Evolutionary conservation across 495 filamentous ascomycete genomes (phyloP).

Genomic region (Neurospora sublineolata): DNA sequence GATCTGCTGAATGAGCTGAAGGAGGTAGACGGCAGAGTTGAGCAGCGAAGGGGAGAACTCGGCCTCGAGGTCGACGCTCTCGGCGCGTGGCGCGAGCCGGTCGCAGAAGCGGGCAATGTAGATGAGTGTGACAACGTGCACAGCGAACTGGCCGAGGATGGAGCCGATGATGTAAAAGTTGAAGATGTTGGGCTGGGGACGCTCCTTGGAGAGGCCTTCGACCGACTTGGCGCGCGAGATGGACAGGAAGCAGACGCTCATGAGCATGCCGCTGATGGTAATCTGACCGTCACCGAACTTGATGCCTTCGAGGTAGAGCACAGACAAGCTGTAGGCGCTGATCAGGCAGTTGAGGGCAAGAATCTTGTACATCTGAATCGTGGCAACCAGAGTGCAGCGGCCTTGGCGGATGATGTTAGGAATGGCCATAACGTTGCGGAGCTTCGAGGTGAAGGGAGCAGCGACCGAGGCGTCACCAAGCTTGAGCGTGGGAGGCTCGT

Average conservation of each 20-base stretch:
- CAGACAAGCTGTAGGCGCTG: conserved; percentile 91
- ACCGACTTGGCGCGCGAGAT: conserved; percentile 93
- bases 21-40: conserved; percentile 93
- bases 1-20: conserved; percentile 98
- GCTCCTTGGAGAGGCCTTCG: conserved; percentile 89
- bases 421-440: conserved; percentile 92
- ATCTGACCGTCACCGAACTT: conserved; percentile 99
- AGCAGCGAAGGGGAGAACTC: conserved; percentile 91
- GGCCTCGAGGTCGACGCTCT: conserved; percentile 78
- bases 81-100: conserved; percentile 58
- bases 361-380: conserved; percentile 99
- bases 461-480: conserved; percentile 95
- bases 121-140: conserved; percentile 88
- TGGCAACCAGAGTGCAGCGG: conserved; percentile 90
- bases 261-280: conserved; percentile 97
- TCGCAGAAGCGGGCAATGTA: conserved; percentile 89
- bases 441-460: conserved; percentile 93
- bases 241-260: conserved; percentile 98
- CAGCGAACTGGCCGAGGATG: conserved; percentile 92
- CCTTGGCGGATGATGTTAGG: conserved; percentile 98
- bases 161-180: conserved; percentile 98
- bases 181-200: conserved; percentile 97
- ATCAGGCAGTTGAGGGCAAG: conserved; percentile 96
- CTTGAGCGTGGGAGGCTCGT: conserved; percentile 91
- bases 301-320: conserved; percentile 95